Evolutionary conservation across 345 rosid genomes (phyloP), one percentile per base, ranked within the genome.

Genomic region (Cochlearia excelsa): DNA sequence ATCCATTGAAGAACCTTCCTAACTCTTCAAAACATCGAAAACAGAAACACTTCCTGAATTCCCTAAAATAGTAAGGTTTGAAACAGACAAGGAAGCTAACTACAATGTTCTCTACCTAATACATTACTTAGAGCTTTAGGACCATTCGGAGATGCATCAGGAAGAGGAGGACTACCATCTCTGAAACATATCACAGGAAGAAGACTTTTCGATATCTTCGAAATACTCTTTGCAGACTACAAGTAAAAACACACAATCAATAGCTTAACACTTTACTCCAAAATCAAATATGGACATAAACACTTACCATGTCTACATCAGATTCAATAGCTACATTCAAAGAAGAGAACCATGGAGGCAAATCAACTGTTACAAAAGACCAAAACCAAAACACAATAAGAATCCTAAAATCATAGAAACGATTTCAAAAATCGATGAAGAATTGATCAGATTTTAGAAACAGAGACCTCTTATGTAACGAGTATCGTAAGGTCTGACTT

Each of bases 91-190:
- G 28, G 26, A 31, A 46, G 57, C 54, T 30, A 10, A 53, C 50
- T 31, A 66, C 9, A 59, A 6, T 41, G 2, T 23, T 11, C 11
- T 28, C 46, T 40, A 66, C 62, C 66, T 71, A 63, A 63, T 56
- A 23, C 67, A 16, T 8, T 75, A 90, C 97, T 93, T 80, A 78
- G 74, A 53, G 82, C 77, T 50, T 78, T 46, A 9, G 71, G 26
- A 70, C 86, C 79, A 52, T 74, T 55, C 61, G 66, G 71, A 71
- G 87, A 73, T 40, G 74, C 77, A 70, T 88, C 93, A 28, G 98
- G 97, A 30, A 92, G 74, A 44, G 97, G 97, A 64, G 85, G 98
- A 71, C 98, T 85, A 46, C 98, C 98, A 61, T 84, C 89, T 83
- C 98, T 82, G 55, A 92, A 76, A 76, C 98, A 92, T 62, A 88